Evolutionary conservation across 2,329 filamentous ascomycete species (phyloP).

Genomic region (Tolypocladium album): DNA sequence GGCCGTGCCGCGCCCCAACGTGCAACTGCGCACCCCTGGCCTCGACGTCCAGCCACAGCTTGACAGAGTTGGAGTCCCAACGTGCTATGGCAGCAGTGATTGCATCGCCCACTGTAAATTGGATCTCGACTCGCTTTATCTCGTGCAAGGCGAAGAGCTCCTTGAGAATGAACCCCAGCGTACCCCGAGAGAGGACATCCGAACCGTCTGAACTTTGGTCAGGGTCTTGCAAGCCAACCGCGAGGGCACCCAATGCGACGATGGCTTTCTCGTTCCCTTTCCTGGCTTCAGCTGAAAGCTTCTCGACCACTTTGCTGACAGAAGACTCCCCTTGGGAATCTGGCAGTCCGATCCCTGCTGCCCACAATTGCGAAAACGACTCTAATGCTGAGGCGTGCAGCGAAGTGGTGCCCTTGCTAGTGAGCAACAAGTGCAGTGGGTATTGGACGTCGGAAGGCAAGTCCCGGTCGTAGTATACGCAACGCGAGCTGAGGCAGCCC

Average conservation of each 20-base stretch:
- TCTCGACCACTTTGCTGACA: conserved; percentile 41
- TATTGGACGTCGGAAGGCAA: conserved; percentile 16
- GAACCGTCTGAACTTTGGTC: conserved; percentile 13
- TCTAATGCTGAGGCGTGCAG: conserved; percentile 34
- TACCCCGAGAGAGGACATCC: conserved; percentile 18
- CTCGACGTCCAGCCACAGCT: conserved; percentile 67
- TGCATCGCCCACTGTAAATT: conserved; percentile 85
- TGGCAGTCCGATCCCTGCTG: conserved; percentile 29
- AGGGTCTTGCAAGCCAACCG: conserved; percentile 45
- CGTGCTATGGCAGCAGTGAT: conserved; percentile 66
- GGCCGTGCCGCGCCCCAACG: conserved; percentile 26
- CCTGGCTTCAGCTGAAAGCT: conserved; percentile 59
- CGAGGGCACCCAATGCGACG: conserved; percentile 65
- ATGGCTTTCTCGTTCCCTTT: conserved; percentile 77
- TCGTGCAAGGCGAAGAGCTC: conserved; percentile 71
- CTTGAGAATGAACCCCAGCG: conserved; percentile 47
- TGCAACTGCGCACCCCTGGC: conserved; percentile 23
- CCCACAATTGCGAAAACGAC: conserved; percentile 34
- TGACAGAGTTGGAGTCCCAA: conserved; percentile 74
- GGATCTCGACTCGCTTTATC: conserved; percentile 73
- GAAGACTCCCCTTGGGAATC: conserved; percentile 15
- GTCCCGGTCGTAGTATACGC: conserved; percentile 29
- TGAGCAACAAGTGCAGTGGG: conserved; percentile 20
- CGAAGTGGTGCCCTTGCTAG: conserved; percentile 18
- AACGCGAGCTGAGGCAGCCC: conserved; percentile 31